Evolutionary conservation across 1,139 yeast species (phyloP).

Genomic region (Pichia sp.): DNA sequence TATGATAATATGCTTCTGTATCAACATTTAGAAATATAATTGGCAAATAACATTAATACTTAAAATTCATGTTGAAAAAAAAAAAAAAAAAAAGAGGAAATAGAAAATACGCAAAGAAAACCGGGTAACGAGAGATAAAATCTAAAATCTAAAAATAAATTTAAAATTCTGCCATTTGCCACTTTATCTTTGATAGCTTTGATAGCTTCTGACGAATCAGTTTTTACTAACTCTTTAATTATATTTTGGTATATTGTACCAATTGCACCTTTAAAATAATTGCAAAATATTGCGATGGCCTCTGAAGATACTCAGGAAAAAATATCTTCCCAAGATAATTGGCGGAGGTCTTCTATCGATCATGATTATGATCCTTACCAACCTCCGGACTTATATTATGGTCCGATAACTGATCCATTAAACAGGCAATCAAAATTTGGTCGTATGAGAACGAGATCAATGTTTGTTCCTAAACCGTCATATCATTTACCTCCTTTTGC

Average conservation of each 20-base stretch:
- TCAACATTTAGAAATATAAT: too few relatives aligned
- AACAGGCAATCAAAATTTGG: constrained; percentile 34
- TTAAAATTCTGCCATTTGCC: too few relatives aligned
- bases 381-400: constrained; percentile 64
- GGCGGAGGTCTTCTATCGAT: constrained; percentile 9
- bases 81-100: background rate
- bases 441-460: constrained; percentile 48
- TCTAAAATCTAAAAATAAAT: too few relatives aligned
- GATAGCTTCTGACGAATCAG: too few relatives aligned
- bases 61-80: background rate
- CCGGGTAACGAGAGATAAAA: constrained; percentile 1
- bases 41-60: too few relatives aligned
- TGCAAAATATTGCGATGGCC: background rate
- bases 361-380: constrained; percentile 43
- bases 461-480: constrained; percentile 30
- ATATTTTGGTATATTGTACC: background rate
- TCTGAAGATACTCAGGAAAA: background rate
- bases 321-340: background rate
- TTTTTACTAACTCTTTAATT: too few relatives aligned
- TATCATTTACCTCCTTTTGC: constrained; percentile 3
- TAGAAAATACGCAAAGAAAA: background rate
- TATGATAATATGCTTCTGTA: too few relatives aligned
- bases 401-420: constrained; percentile 56
- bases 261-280: background rate
- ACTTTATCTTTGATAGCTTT: too few relatives aligned